phyloP scores from a whole-genome alignment of 306 rosid genomes.

The Cercis canadensis region DNA sequence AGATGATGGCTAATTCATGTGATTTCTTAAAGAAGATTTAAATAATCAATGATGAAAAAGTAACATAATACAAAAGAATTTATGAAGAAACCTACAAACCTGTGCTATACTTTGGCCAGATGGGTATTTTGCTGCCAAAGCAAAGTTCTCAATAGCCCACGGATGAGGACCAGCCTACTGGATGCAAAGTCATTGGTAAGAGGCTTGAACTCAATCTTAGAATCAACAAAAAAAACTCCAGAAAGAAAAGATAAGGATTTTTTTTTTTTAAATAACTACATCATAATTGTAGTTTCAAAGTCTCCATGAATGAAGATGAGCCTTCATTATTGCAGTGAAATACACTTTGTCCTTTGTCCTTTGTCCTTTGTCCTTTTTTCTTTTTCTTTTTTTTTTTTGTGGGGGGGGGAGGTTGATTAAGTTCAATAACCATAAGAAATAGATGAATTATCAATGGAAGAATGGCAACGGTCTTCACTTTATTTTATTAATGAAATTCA shows the following conservation, averaged over 20 bases:
- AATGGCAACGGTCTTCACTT: neutral
- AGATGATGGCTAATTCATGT: slow-evolving; percentile 33
- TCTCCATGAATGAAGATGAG: neutral
- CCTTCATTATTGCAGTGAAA: slow-evolving; percentile 11
- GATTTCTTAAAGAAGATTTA: neutral
- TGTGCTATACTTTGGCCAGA: slow-evolving; percentile 77
- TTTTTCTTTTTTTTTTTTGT: too few relatives aligned
- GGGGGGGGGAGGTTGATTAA: slow-evolving; percentile 7
- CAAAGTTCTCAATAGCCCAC: slow-evolving; percentile 89
- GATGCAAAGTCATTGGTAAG: slow-evolving; percentile 39
- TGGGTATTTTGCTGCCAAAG: slow-evolving; percentile 84
- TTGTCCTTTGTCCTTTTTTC: neutral
- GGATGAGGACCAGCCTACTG: slow-evolving; percentile 92
- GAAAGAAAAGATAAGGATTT: slow-evolving; percentile 25
- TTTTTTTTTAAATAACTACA: slow-evolving; percentile 2
- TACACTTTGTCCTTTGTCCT: neutral
- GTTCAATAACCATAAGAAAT: slow-evolving; percentile 21
- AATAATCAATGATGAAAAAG: slow-evolving; percentile 24
- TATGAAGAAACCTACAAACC: slow-evolving; percentile 53
- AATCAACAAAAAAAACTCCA: slow-evolving; percentile 20
- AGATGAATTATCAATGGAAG: slow-evolving; percentile 2
- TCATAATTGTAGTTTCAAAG: slow-evolving; percentile 1
- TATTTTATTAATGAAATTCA: slow-evolving; percentile 24
- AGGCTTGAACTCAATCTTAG: slow-evolving; percentile 24
- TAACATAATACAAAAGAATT: slow-evolving; percentile 2